These are phyloP conservation scores for Sarocladium strictum DNA, from an alignment of 2,329 filamentous ascomycete species.

Conservation along the genomic window DNA sequence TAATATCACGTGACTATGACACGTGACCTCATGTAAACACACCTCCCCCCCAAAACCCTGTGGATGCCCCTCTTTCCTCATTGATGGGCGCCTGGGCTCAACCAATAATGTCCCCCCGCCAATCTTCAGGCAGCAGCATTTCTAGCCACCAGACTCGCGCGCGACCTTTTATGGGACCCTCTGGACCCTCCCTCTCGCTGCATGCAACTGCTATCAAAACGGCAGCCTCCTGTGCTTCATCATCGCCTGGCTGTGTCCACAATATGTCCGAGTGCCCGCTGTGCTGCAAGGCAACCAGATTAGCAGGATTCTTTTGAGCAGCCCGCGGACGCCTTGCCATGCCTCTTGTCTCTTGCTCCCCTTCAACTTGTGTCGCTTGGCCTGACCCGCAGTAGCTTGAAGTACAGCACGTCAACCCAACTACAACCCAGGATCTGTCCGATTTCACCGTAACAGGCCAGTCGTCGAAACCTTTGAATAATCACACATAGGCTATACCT, in stretches of 20 bases:
- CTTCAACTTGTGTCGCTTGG: background rate
- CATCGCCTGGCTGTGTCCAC: background rate
- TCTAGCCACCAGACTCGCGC: conserved; percentile 6
- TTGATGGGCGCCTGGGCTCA: background rate
- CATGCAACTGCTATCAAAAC: background rate
- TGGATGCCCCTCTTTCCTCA: conserved; percentile 5
- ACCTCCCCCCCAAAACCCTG: background rate
- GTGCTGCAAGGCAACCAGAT: conserved; percentile 4
- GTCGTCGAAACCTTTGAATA: background rate
- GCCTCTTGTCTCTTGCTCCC: background rate
- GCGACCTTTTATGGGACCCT: background rate
- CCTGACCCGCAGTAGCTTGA: conserved; percentile 1
- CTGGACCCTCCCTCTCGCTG: background rate
- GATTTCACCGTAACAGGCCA: background rate
- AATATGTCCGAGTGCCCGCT: conserved; percentile 7
- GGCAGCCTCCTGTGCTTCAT: background rate
- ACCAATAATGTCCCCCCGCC: background rate
- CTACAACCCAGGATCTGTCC: background rate
- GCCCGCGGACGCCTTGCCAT: background rate
- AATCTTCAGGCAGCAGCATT: conserved; percentile 9
- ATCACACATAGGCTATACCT: background rate
- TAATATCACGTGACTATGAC: background rate
- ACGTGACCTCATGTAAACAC: background rate
- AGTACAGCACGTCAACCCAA: background rate
- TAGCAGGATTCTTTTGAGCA: conserved; percentile 1